Conservation (phyloP, 768 basidiomycete species). For the Mycena chlorophos region DNA sequence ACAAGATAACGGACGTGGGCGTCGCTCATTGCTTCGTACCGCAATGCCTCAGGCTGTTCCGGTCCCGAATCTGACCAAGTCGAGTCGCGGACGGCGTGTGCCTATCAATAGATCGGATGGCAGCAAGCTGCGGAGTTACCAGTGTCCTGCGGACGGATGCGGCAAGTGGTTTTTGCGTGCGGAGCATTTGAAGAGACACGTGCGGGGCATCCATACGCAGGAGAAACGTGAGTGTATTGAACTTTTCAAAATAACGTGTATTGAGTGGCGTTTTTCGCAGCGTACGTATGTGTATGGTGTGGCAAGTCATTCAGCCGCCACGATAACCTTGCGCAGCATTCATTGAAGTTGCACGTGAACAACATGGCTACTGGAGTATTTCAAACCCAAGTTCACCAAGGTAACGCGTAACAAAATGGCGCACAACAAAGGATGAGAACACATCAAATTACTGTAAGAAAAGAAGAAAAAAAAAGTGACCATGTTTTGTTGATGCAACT, state of each 20-base stretch:
- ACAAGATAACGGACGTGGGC: too few relatives aligned
- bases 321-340: constrained; percentile 24
- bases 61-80: constrained; percentile 63
- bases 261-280: neutral
- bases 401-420: too few relatives aligned
- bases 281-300: constrained; percentile 15
- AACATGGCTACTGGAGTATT: too few relatives aligned
- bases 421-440: too few relatives aligned
- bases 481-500: too few relatives aligned
- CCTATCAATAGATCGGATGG: constrained; percentile 27
- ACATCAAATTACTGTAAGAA: too few relatives aligned
- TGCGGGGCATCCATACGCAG: constrained; percentile 77
- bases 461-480: too few relatives aligned
- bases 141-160: constrained; percentile 55
- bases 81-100: constrained; percentile 59
- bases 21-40: neutral
- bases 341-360: constrained; percentile 14
- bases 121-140: constrained; percentile 32
- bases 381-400: too few relatives aligned
- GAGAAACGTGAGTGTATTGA: constrained; percentile 68
- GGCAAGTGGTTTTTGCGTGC: constrained; percentile 77
- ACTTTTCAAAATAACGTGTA: neutral
- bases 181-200: constrained; percentile 82
- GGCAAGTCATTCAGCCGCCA: constrained; percentile 22
- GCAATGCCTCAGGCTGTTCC: constrained; percentile 49